Base-by-base conservation (phyloP, 345 rosid species). In the Gossypium anomalum region DNA sequence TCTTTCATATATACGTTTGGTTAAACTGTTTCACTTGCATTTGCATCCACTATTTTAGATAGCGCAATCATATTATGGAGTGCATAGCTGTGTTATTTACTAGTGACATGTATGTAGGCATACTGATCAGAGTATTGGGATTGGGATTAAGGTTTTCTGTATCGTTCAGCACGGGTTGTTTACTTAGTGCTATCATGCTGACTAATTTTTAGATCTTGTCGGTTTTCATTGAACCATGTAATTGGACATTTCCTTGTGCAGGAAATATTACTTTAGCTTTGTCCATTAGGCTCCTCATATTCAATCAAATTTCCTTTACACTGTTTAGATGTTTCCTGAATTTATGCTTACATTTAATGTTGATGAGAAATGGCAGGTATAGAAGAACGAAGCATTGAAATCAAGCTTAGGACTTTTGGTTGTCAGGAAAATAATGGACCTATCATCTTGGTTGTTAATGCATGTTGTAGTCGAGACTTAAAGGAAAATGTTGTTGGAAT, bases 381-480 rank as follows among this genome's bases (percentile, higher is more conserved):
- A 59, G 98, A 93, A 82, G 90, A 93, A 80, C 83, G 80, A 67
- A 84, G 78, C 27, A 79, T 87, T 67, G 97, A 91, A 82, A 85
- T 93, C 78, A 89, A 82, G 82, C 82, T 93, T 75, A 88, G 76
- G 86, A 79, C 83, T 56, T 83, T 83, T 81, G 86, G 87, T 45
- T 74, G 80, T 75, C 80, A 49, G 76, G 86, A 87, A 81, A 80
- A 76, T 72, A 77, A 75, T 41, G 84, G 88, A 74, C 93, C 94
- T 25, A 71, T 89, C 41, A 72, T 79, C 68, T 80, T 93, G 78
- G 82, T 88, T 51, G 89, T 88, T 73, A 93, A 87, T 79, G 87
- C 92, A 67, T 93, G 98, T 80, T 88, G 92, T 83, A 91, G 87
- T 82, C 84, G 89, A 75, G 94, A 88, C 73, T 60, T 71, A 14